Evolutionary conservation across 495 filamentous ascomycete species (phyloP), one percentile per base, ranked within the genome.

Genomic region (Neurospora tetraspora): DNA sequence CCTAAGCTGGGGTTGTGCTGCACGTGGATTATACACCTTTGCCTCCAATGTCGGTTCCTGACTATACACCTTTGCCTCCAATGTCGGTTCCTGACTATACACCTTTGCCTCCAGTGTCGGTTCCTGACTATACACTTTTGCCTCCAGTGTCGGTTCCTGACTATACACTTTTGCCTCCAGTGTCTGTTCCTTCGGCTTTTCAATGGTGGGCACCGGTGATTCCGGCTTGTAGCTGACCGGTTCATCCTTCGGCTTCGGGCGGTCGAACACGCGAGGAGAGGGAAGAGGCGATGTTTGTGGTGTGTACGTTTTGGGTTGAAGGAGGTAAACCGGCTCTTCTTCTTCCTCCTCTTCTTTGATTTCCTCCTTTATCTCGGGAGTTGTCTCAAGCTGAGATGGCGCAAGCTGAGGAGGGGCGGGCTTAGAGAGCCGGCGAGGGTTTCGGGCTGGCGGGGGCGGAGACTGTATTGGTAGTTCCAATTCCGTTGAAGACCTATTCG

Each of bases 241-340:
- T 40, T 72, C 71, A 5, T 45, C 39, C 38, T 53, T 69, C 23
- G 16, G 9, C 47, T 39, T 61, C 16, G 53, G 65, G 9, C n/a
- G 68, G 42, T 80, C 76, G 12, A 76, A 70, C 1, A 82, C 42
- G 42, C 78, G 78, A 16, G 84, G 83, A 9, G 85, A 86, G n/a
- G 84, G 84, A 34, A 84, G 74, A 16, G 84, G 84, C 18, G 81
- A 82, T 8, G 86, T 83, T 39, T 83, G 80, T 1, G 87, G 87
- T 10, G 84, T 88, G 74, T 88, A 88, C 1, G 85, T 88, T 70
- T 82, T 81, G 14, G 86, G 86, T 71, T 87, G 84, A 42, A 88
- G 75, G 20, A 87, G 81, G 73, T 82, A 86, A 16, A 86, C 71
- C 0, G 80, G 76, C 14, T 79, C 77, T 59, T 81, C 80, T 36